phyloP scores from a whole-genome alignment of 768 basidiomycete genomes.

The Lactifluus echinatus region DNA sequence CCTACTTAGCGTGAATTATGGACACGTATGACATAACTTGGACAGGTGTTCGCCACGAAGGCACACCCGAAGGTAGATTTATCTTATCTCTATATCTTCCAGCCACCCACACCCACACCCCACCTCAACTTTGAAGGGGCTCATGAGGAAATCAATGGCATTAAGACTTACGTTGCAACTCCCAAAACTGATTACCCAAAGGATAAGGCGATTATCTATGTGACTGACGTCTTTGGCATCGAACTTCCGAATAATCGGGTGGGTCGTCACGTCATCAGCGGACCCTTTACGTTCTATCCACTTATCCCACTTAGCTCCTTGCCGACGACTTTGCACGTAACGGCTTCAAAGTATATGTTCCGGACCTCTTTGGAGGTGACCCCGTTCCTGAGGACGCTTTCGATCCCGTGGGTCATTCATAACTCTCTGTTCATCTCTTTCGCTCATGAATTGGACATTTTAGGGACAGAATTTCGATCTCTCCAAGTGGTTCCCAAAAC shows the following conservation, averaged over 20 bases:
- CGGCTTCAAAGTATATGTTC: constrained; percentile 26
- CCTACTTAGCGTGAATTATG: background rate
- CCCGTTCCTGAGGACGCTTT: constrained; percentile 20
- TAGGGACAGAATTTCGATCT: constrained; percentile 9
- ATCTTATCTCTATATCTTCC: background rate
- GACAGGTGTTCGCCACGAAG: constrained; percentile 31
- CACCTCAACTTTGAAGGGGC: constrained; percentile 24
- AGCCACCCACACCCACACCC: background rate
- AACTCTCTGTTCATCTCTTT: background rate
- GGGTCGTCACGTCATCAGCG: background rate
- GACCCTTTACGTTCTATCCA: background rate
- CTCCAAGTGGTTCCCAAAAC: constrained; percentile 6
- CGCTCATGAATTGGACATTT: background rate
- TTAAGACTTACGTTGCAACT: constrained; percentile 35
- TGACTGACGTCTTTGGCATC: constrained; percentile 34
- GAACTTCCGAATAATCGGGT: constrained; percentile 29
- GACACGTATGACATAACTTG: background rate
- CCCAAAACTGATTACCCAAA: constrained; percentile 33
- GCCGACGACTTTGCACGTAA: constrained; percentile 37
- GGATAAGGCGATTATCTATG: constrained; percentile 35
- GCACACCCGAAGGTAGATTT: constrained; percentile 28
- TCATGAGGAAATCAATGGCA: constrained; percentile 29
- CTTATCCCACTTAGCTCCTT: constrained; percentile 28
- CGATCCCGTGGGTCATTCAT: constrained; percentile 11
- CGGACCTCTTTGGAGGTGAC: constrained; percentile 24